Evolutionary conservation across 2,329 filamentous ascomycete species (phyloP).

Genomic region (Sporothrix protearum): DNA sequence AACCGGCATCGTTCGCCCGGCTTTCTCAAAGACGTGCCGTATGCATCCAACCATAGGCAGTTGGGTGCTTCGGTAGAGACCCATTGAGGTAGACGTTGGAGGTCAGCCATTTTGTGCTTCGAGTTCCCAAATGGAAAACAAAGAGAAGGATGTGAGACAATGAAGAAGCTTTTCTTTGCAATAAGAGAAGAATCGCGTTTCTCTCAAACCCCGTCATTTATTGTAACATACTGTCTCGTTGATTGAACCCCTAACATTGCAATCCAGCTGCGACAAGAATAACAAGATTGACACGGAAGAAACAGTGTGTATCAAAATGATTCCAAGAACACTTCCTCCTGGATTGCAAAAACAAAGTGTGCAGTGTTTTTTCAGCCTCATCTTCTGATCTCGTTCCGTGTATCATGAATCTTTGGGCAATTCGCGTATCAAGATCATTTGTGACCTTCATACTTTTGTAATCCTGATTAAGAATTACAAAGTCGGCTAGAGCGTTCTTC

Average conservation of each 20-base stretch:
- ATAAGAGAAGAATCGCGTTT: neutral
- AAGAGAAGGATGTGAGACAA: neutral
- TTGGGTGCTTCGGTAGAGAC: neutral
- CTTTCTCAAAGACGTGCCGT: neutral
- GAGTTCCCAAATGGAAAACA: neutral
- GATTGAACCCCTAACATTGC: neutral
- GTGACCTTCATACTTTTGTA: neutral
- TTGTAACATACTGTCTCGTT: neutral
- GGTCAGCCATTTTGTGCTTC: neutral
- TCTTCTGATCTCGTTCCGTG: neutral
- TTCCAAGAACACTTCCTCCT: neutral
- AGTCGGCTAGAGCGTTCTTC: neutral
- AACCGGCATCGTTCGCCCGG: neutral
- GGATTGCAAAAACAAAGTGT: neutral
- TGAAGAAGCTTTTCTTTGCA: neutral
- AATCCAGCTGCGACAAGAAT: constrained; percentile 1
- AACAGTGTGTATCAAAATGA: neutral
- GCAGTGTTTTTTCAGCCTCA: neutral
- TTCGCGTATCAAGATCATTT: neutral
- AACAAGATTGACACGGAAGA: neutral
- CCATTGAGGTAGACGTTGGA: neutral
- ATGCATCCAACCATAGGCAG: neutral
- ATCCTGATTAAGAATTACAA: neutral
- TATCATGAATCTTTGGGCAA: neutral
- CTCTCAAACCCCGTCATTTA: neutral